phyloP scores from a whole-genome alignment of 2,329 filamentous ascomycete species.

The Neonectria punicea region DNA sequence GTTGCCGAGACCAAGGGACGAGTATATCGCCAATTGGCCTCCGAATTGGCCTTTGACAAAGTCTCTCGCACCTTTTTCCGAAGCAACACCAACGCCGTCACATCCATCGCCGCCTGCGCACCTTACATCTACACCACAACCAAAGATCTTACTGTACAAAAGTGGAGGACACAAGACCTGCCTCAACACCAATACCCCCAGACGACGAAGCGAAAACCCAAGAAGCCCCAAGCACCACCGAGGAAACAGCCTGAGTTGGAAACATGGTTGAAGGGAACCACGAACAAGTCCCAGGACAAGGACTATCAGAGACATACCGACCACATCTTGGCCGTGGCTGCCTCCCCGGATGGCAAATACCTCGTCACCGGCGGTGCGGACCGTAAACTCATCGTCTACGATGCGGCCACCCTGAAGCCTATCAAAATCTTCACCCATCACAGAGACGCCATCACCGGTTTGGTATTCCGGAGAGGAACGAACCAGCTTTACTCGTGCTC shows the following conservation, averaged over 20 bases:
- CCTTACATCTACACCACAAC: slow-evolving; percentile 90
- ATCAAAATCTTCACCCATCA: slow-evolving; percentile 91
- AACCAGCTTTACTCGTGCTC: slow-evolving; percentile 94
- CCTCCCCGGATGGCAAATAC: slow-evolving; percentile 88
- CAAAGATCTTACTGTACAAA: slow-evolving; percentile 85
- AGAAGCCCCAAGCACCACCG: slow-evolving; percentile 67
- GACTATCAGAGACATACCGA: slow-evolving; percentile 81
- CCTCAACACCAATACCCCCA: slow-evolving; percentile 69
- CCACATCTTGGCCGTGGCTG: slow-evolving; percentile 84
- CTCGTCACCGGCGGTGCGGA: slow-evolving; percentile 92
- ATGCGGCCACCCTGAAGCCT: slow-evolving; percentile 80
- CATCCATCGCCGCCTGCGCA: slow-evolving; percentile 80
- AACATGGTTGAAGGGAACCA: slow-evolving; percentile 70
- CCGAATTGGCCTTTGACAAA: slow-evolving; percentile 74
- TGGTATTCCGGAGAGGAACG: slow-evolving; percentile 86
- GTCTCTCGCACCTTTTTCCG: slow-evolving; percentile 79
- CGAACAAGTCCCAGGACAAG: slow-evolving; percentile 68
- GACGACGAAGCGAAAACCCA: slow-evolving; percentile 67
- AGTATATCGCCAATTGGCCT: slow-evolving; percentile 83
- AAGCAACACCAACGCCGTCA: slow-evolving; percentile 81
- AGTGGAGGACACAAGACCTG: slow-evolving; percentile 84
- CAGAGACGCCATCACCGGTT: slow-evolving; percentile 83
- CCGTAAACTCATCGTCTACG: slow-evolving; percentile 86
- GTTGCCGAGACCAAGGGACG: slow-evolving; percentile 91
- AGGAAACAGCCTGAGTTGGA: slow-evolving; percentile 72